Base-by-base conservation (phyloP, 805 yeast species). In the Lachancea dasiensis region DNA sequence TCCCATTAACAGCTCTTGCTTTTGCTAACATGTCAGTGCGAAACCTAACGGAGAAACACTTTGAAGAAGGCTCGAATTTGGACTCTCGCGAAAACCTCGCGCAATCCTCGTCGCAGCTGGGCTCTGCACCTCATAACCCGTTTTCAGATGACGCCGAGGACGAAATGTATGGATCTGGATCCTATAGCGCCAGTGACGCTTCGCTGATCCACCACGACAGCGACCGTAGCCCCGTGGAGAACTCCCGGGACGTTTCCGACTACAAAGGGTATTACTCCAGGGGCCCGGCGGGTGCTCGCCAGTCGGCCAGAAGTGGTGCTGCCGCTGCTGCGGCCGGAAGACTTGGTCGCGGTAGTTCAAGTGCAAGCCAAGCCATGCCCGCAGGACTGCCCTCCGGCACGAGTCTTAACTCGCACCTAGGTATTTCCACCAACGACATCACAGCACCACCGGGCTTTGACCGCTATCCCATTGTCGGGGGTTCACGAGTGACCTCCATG, bases 381-480 rank as follows among this genome's bases (percentile, higher is more conserved):
- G 38, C 38, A 21, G 42, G 34, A 4, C 30, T 42, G 31, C 45
- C 45, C 25, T 38, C 45, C 20, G 39, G 45, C 35, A 39, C 40
- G 14, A 34, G 42, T 17, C 21, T 37, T 31, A 31, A 32, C 32
- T 43, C 39, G 16, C 34, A 45, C 19, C 34, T 40, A 21, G 38
- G 36, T 23, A 42, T 35, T 26, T 39, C 43, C 20, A 34, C 32
- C 40, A 36, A 34, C 39, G 61, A 47, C 24, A 56, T 57, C 20
- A 47, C 51, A 42, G 54, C 67, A 3, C 81, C 85, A 3, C 66
- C 75, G 1, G 81, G 73, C 39, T 80, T 65, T 49, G 86, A 80
- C 56, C 66, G 87, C 48, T 81, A 81, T 51, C 89, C 90, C 4
- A 65, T 77, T 44, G 61, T 67, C 11, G 73, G 22, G 7, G 21